Conservation (phyloP, 257 asterid species). For the Ehretia macrophylla region DNA sequence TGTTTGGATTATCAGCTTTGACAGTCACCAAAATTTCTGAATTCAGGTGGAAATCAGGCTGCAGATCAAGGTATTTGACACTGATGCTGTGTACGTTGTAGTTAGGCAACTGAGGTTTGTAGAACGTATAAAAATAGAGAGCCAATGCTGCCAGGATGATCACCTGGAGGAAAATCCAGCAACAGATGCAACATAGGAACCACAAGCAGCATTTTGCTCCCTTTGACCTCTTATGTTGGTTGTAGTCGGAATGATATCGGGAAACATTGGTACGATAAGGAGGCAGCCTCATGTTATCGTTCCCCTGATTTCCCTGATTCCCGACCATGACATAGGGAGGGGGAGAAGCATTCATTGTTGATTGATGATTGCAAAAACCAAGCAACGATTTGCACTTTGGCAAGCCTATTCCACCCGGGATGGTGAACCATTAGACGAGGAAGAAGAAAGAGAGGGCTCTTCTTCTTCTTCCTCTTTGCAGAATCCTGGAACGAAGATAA, state of each 20-base stretch:
- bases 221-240: neutral
- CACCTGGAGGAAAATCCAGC: slow-evolving; percentile 31
- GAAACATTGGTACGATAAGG: slow-evolving; percentile 33
- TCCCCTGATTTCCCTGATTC: slow-evolving; percentile 9
- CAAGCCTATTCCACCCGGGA: slow-evolving; percentile 3
- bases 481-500: neutral
- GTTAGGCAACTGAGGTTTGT: slow-evolving; percentile 36
- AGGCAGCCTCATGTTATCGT: slow-evolving; percentile 5
- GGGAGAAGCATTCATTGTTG: slow-evolving; percentile 30
- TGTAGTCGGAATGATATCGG: slow-evolving; percentile 21
- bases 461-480: neutral
- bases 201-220: slow-evolving; percentile 16
- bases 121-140: slow-evolving; percentile 17
- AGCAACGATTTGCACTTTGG: neutral
- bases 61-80: slow-evolving; percentile 34
- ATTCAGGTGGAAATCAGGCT: slow-evolving; percentile 38
- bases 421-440: neutral
- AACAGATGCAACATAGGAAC: slow-evolving; percentile 46
- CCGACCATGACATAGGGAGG: slow-evolving; percentile 28
- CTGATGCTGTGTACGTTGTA: slow-evolving; percentile 27
- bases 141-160: slow-evolving; percentile 2
- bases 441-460: slow-evolving; percentile 3
- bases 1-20: slow-evolving; percentile 47
- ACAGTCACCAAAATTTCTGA: slow-evolving; percentile 25
- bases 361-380: neutral